These are phyloP conservation scores for Penicillium macrosclerotiorum DNA, from an alignment of 495 filamentous ascomycete genomes.

Conservation along the genomic window DNA sequence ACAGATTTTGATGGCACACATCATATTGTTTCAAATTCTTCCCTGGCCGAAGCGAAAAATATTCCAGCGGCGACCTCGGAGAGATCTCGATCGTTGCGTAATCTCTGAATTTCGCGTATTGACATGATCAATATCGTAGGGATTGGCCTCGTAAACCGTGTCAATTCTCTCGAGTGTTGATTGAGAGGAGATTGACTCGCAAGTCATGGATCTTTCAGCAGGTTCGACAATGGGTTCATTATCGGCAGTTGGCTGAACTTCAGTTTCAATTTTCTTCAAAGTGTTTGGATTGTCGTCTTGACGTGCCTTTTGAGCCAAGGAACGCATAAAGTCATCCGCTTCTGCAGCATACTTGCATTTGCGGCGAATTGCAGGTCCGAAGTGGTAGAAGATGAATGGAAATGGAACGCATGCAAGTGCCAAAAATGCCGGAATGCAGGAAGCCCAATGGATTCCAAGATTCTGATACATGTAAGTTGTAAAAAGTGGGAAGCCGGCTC, in stretches of 20 bases:
- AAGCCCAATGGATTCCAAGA: slow-evolving; percentile 72
- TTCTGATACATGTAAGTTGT: slow-evolving; percentile 64
- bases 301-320: slow-evolving; percentile 14
- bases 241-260: background rate
- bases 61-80: background rate
- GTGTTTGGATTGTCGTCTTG: background rate
- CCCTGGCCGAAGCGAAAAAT: slow-evolving; percentile 8
- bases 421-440: slow-evolving; percentile 67
- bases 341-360: slow-evolving; percentile 68
- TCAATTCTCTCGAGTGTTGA: slow-evolving; percentile 9
- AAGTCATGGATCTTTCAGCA: background rate
- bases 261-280: too few species aligned
- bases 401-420: slow-evolving; percentile 64
- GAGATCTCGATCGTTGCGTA: slow-evolving; percentile 18
- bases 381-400: slow-evolving; percentile 67
- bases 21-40: background rate
- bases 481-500: slow-evolving; percentile 71
- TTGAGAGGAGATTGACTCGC: background rate
- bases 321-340: slow-evolving; percentile 40
- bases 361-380: slow-evolving; percentile 57
- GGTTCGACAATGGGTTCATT: background rate
- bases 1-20: too few species aligned
- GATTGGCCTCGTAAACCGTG: slow-evolving; percentile 22
- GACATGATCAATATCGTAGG: slow-evolving; percentile 30
- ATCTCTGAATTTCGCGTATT: slow-evolving; percentile 29